Base-by-base conservation (phyloP, 129 eudicot genomes). In the Solidago caesia region DNA sequence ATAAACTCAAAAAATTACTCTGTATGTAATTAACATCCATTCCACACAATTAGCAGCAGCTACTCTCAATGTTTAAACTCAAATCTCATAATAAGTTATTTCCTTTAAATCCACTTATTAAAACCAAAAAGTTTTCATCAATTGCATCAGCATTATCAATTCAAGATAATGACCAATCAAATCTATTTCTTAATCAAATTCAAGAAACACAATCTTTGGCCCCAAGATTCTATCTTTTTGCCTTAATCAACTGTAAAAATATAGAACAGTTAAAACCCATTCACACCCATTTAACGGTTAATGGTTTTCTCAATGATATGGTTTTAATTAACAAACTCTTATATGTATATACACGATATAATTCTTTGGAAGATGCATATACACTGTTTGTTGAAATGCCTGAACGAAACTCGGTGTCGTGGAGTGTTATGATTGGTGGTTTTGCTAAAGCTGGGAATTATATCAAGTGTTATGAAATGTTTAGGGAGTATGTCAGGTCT, bases 361-460 rank as follows among this genome's bases (percentile, higher is more conserved):
- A 68, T 62, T 77, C 47, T 26, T 5, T 87, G 70, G 70, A 71
- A 61, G 77, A 86, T 81, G 92, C 94, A 8, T 53, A 33, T 44
- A 68, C 52, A 5, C 21, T 88, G 87, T 90, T 90, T 70, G 83
- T 76, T 66, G 72, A 75, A 68, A 82, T 90, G 84, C 58, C 77
- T 45, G 85, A 75, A 41, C 78, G 87, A 90, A 77, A 85, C 71
- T 46, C 90, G 2, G 77, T 73, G 76, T 87, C 90, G 41, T 89
- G 96, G 96, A 83, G 96, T 81, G 87, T 85, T 76, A 83, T 87
- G 84, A 72, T 89, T 71, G 92, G 92, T 77, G 96, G 96, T 66
- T 87, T 75, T 85, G 84, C 88, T 8, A 89, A 85, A 58, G 82
- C 76, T 73, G 77, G 85, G 29, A 76, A 83, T n/a, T 74, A 73